Base-by-base conservation (phyloP, 345 rosid species). In the Camelina neglecta region DNA sequence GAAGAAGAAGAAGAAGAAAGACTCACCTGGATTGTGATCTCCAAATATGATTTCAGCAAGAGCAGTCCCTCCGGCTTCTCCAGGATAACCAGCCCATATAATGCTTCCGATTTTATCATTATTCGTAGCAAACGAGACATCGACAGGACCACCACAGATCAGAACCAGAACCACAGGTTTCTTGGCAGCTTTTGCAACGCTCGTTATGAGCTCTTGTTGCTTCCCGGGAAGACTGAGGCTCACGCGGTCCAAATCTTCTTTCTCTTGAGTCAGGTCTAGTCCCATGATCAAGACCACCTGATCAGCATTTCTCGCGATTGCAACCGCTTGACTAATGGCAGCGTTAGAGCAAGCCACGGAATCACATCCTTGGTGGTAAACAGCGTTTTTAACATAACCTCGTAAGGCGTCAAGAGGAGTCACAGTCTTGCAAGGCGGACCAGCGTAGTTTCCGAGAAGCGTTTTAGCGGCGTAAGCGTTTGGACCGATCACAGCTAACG, bases 71-170 rank as follows among this genome's bases (percentile, higher is more conserved):
- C 97, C 98, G 10, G 81, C 92, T 83, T 94, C 90, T 41, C 97
- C 96, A 0, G 97, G 98, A 84, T 92, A 94, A 77, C 98, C 97
- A 60, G 92, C 98, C 96, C 98, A 94, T 51, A 94, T 50, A 60
- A 94, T 90, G 76, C 90, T 77, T 61, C 95, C 96, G 13, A 92
- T 85, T 12, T 84, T 86, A 11, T 47, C 49, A 45, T 85, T 86
- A 11, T 77, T 7, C 59, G 71, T 84, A 55, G 98, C 95, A 56
- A 90, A 90, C 2, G 89, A 81, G 29, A 94, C 16, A 69, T 94
- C 98, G 0, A 92, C 82, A 1, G 97, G 96, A 69, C 98, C 97
- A n/a, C 97, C 97, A 53, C 85, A 81, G 9, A 94, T 77, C 15
- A 94, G 83, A 65, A 94, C 95, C 21, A 94, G 79, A 73, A 85